These are phyloP conservation scores for Astrothelium subdiscretum DNA, from an alignment of 495 filamentous ascomycete genomes.

Conservation along the genomic window DNA sequence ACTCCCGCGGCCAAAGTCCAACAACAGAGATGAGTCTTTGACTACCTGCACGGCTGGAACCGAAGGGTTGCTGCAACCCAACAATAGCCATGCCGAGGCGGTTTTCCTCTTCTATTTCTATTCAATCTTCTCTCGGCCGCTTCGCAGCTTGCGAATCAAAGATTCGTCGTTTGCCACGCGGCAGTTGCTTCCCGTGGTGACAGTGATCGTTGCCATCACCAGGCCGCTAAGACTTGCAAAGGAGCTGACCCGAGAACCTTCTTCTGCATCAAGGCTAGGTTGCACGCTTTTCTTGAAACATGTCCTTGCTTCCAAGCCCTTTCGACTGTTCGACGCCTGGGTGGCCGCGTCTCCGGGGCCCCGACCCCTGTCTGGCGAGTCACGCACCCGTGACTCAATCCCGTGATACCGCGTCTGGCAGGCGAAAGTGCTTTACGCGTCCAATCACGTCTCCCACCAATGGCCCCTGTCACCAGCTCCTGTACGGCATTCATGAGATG, in stretches of 20 bases:
- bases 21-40: background rate
- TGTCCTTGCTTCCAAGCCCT: background rate
- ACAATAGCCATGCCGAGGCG: background rate
- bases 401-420: slow-evolving; percentile 15
- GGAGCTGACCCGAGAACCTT: background rate
- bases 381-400: slow-evolving; percentile 5
- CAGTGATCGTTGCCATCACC: background rate
- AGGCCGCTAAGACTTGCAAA: background rate
- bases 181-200: background rate
- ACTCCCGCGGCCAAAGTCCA: background rate
- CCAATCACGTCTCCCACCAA: slow-evolving; percentile 16
- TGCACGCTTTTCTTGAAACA: background rate
- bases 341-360: background rate
- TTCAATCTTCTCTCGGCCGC: background rate
- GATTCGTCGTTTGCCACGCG: background rate
- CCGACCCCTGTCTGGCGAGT: background rate
- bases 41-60: background rate
- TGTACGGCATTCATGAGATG: background rate
- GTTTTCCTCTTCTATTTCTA: no score
- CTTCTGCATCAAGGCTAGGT: background rate
- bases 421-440: slow-evolving; percentile 15
- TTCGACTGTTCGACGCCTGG: background rate
- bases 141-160: background rate
- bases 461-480: background rate
- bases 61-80: background rate